Base-by-base conservation (phyloP, 495 filamentous ascomycete species). In the Penicillium coffeae region DNA sequence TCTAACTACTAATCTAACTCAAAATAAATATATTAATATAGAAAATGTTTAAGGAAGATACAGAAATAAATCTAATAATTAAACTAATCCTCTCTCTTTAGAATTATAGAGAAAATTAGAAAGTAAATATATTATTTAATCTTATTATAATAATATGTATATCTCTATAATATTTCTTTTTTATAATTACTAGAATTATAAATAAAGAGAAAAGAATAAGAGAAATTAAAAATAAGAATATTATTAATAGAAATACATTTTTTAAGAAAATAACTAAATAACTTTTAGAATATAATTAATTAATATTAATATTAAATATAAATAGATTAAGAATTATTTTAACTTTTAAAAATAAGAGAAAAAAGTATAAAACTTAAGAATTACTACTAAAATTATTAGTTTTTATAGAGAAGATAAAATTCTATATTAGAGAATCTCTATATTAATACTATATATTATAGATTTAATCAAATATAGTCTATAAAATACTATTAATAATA, bases 391-490 rank as follows among this genome's bases (percentile, higher is more conserved):
- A 10, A n/a, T n/a, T n/a, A n/a, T 10, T 10, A 10, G 4, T 30
- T 5, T 4, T 30, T 45, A 38, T 47, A 43, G 45, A 42, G 38
- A 45, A 45, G 40, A 10, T 30, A 30, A 10, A 5, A 5, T 4
- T 30, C 25, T 39, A 39, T 44, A 56, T 39, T 37, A 49, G 12
- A 39, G 21, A 41, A 30, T 44, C 49, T 25, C 39, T 32, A 32
- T 42, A 22, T 25, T 38, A 21, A 21, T 37, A 51, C 49, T 35
- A 51, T 36, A 8, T 13, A 41, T 41, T 20, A 16, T 20, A 5
- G 9, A 16, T n/a, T 18, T 2, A 18, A 18, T 39, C 5, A 39
- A 20, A 2, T 18, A 20, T 18, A 39, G 16, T 4, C 8, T 39
- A 20, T 40, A 40, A 18, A 40, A 20, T 16, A 16, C 13, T 40